A percentile compares a stretch with the other conserved stretches of the same genome.
phyloP scores from a whole-genome alignment of 73 alveolate species.

The Blepharisma stoltei region DNA sequence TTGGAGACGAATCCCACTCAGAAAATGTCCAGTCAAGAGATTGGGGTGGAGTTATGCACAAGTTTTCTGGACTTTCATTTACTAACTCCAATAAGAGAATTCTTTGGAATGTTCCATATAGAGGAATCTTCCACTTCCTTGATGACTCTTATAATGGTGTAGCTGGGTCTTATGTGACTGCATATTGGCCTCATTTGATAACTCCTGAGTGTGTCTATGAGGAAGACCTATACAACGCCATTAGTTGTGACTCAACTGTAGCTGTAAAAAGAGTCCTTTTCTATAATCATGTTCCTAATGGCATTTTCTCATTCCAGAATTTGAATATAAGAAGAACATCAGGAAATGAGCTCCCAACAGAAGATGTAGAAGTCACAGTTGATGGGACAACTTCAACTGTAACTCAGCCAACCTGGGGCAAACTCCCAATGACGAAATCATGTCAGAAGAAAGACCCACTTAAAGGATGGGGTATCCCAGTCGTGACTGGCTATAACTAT shows the following conservation, averaged over 20 bases:
- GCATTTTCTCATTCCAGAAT: background rate
- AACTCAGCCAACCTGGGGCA: background rate
- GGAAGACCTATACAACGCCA: background rate
- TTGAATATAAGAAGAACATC: background rate
- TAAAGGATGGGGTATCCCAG: slow-evolving; percentile 11
- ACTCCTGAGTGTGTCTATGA: background rate
- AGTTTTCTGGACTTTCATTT: background rate
- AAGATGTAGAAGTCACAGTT: background rate
- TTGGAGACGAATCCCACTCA: slow-evolving; percentile 18
- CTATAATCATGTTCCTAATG: background rate
- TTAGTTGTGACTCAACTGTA: background rate
- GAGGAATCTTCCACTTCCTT: background rate
- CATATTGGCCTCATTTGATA: slow-evolving; percentile 25
- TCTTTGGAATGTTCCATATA: background rate
- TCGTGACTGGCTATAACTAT: slow-evolving; percentile 39
- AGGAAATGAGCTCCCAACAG: background rate
- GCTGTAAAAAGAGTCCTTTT: background rate
- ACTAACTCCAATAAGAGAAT: slow-evolving; percentile 18
- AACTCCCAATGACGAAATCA: background rate
- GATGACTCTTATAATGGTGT: slow-evolving; percentile 2
- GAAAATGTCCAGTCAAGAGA: background rate
- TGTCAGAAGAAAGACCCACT: slow-evolving; percentile 5
- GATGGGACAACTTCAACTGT: background rate
- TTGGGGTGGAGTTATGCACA: background rate
- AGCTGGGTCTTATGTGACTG: slow-evolving; percentile 19